Conservation (phyloP, 2,329 filamentous ascomycete genomes). For the Cadophora sp. region DNA sequence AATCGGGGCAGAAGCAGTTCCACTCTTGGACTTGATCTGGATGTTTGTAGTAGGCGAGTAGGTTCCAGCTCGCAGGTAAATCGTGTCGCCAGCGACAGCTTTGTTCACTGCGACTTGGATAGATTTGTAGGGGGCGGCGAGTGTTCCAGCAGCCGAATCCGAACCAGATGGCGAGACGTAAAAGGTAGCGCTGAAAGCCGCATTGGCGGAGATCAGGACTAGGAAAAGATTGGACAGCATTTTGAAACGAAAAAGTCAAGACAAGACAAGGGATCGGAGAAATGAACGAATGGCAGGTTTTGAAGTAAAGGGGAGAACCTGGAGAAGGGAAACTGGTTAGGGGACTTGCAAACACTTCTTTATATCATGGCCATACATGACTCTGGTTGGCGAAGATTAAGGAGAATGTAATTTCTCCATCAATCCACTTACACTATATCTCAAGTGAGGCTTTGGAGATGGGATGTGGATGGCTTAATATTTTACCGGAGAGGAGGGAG, state of each 20-base stretch:
- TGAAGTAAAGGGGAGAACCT: background rate
- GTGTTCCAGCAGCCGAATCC: constrained; percentile 48
- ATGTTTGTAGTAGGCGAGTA: constrained; percentile 56
- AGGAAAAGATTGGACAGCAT: constrained; percentile 19
- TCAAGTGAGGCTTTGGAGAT: background rate
- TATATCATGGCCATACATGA: constrained; percentile 7
- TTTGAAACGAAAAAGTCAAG: background rate
- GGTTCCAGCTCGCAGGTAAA: constrained; percentile 53
- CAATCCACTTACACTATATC: constrained; percentile 10
- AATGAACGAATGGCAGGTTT: background rate
- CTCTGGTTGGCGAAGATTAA: background rate
- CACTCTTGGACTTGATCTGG: constrained; percentile 52
- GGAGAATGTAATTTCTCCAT: constrained; percentile 16
- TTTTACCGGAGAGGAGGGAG: constrained; percentile 11
- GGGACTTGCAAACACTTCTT: background rate
- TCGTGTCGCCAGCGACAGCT: constrained; percentile 54
- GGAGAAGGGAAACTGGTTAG: background rate
- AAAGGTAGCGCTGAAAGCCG: constrained; percentile 35
- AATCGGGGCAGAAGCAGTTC: constrained; percentile 50
- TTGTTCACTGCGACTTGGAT: constrained; percentile 55
- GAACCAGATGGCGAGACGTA: constrained; percentile 55
- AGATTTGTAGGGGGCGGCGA: constrained; percentile 51
- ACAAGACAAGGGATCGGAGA: background rate
- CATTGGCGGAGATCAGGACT: constrained; percentile 11
- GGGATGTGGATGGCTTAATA: constrained; percentile 15